These are phyloP conservation scores for Aspergillus conjunctus DNA, from an alignment of 495 filamentous ascomycete species.

Conservation along the genomic window DNA sequence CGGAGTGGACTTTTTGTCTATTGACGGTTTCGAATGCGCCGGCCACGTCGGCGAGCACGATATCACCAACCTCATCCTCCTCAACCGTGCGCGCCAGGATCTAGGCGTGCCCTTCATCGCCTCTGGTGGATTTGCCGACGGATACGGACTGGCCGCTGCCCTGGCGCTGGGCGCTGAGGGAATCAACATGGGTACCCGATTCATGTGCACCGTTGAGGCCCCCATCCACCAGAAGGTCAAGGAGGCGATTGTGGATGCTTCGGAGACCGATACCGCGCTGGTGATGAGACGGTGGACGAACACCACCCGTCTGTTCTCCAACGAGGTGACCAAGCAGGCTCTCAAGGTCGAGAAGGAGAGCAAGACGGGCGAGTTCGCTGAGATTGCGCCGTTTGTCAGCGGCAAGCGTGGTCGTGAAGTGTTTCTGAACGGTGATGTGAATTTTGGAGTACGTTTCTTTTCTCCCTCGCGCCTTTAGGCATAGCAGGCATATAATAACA, in stretches of 20 bases:
- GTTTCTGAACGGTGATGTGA: constrained; percentile 87
- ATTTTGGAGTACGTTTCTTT: constrained; percentile 75
- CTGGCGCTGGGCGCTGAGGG: constrained; percentile 88
- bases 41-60: constrained; percentile 95
- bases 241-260: constrained; percentile 81
- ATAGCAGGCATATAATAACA: not conserved
- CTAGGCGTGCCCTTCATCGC: constrained; percentile 92
- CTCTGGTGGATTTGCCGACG: constrained; percentile 93
- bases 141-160: constrained; percentile 91
- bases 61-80: constrained; percentile 96
- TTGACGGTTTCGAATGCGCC: constrained; percentile 97
- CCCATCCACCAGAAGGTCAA: constrained; percentile 95
- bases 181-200: constrained; percentile 92
- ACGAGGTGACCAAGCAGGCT: constrained; percentile 82
- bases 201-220: constrained; percentile 90
- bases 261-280: constrained; percentile 88
- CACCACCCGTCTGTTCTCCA: constrained; percentile 83
- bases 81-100: constrained; percentile 81
- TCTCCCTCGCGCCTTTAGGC: not conserved
- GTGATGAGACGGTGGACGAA: constrained; percentile 92
- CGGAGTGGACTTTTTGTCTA: constrained; percentile 93
- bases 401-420: constrained; percentile 91
- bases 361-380: constrained; percentile 83
- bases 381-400: constrained; percentile 87
- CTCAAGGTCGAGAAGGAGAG: constrained; percentile 83